Conservation (phyloP, 1,284 basidiomycete genomes). For the Paramarasmius palmivorus region DNA sequence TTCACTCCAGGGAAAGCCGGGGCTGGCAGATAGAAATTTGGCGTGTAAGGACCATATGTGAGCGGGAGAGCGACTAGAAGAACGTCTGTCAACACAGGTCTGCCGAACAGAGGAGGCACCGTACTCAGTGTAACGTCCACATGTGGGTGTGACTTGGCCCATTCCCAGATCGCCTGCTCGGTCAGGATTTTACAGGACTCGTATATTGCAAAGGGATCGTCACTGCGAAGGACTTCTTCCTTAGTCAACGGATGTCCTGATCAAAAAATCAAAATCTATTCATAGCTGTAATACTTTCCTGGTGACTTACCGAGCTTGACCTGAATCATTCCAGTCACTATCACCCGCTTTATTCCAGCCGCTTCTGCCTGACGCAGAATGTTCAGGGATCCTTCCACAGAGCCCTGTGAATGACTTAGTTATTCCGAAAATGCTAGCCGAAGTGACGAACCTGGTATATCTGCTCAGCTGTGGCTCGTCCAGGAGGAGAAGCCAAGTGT, state of each 20-base stretch:
- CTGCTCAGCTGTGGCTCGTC: slow-evolving; percentile 1
- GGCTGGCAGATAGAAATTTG: slow-evolving; percentile 2
- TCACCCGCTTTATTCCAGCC: background rate
- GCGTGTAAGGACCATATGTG: slow-evolving; percentile 6
- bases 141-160: background rate
- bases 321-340: slow-evolving; percentile 1
- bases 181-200: slow-evolving; percentile 3
- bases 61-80: slow-evolving; percentile 1
- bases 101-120: background rate
- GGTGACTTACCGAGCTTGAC: background rate
- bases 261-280: background rate
- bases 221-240: background rate
- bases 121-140: background rate
- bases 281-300: background rate
- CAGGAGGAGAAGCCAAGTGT: slow-evolving; percentile 7
- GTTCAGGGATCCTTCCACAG: slow-evolving; percentile 10
- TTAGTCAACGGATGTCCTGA: background rate
- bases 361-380: slow-evolving; percentile 4
- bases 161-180: slow-evolving; percentile 1
- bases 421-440: background rate
- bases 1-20: slow-evolving; percentile 7
- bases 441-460: background rate
- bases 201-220: background rate
- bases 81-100: no score
- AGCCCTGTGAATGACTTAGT: background rate